Evolutionary conservation across 257 asterid genomes (phyloP).

Genomic region (Hygrophila difformis): DNA sequence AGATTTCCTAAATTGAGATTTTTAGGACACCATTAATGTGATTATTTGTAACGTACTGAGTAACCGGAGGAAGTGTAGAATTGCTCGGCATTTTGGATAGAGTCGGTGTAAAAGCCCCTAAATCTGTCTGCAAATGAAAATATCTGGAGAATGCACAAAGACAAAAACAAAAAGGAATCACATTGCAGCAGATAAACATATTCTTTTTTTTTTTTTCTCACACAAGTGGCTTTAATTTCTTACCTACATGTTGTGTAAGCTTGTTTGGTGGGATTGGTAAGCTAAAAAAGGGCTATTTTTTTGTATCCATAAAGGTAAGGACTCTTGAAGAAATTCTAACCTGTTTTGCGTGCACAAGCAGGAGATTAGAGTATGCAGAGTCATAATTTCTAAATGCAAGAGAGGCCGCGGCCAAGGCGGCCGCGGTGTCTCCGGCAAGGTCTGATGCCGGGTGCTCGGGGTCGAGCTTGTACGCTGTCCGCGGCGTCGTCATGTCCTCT

Average conservation of each 20-base stretch:
- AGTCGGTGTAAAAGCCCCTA: conserved; percentile 55
- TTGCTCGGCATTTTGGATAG: conserved; percentile 44
- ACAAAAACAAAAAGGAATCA: neutral
- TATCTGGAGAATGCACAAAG: conserved; percentile 27
- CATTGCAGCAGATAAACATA: no score
- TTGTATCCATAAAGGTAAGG: neutral
- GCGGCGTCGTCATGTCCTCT: conserved; percentile 87
- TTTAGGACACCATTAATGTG: no score
- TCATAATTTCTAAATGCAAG: conserved; percentile 69
- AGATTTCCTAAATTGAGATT: no score
- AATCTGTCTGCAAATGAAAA: conserved; percentile 66
- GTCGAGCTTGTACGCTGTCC: conserved; percentile 79
- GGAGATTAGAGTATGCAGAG: conserved; percentile 64
- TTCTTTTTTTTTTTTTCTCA: no score
- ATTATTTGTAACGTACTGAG: conserved; percentile 25
- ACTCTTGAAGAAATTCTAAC: conserved; percentile 8
- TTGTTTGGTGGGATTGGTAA: neutral
- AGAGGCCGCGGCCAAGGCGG: conserved; percentile 87
- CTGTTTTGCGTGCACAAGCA: conserved; percentile 75
- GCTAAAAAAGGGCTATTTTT: neutral
- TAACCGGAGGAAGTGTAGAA: conserved; percentile 68
- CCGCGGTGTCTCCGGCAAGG: conserved; percentile 87
- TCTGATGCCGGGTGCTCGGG: conserved; percentile 83
- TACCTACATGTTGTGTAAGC: neutral
- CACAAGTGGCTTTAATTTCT: no score